These are phyloP conservation scores for Amphibolis antarctica DNA, from an alignment of 106 monocot genomes.

Conservation along the genomic window DNA sequence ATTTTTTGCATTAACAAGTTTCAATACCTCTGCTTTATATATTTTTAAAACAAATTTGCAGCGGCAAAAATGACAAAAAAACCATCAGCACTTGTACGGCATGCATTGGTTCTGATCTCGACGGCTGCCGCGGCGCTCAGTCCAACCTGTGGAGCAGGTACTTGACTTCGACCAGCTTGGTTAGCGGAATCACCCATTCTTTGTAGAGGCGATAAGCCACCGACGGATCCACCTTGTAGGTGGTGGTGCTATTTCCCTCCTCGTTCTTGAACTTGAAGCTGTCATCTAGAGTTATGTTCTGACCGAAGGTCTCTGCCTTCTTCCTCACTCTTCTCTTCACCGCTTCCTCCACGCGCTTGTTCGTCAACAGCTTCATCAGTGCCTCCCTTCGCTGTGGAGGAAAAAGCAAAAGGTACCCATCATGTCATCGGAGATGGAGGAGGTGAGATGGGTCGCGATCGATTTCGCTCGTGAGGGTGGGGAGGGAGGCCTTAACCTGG, in stretches of 20 bases:
- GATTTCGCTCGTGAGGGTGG: not conserved
- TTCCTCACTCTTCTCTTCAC: constrained; percentile 72
- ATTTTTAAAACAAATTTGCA: no score
- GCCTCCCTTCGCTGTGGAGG: constrained; percentile 55
- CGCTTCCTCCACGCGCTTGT: constrained; percentile 57
- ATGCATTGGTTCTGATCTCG: no score
- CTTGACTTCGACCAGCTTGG: constrained; percentile 75
- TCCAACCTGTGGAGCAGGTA: constrained; percentile 74
- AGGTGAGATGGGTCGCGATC: not conserved
- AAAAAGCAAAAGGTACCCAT: not conserved
- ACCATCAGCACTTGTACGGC: no score
- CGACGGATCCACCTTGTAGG: constrained; percentile 48
- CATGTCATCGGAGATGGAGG: not conserved
- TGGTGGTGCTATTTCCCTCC: not conserved
- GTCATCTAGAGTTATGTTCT: constrained; percentile 48
- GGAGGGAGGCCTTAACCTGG: constrained; percentile 27
- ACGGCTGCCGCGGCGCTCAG: constrained; percentile 10
- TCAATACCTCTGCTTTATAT: no score
- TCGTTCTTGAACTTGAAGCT: no score
- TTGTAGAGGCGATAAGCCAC: constrained; percentile 47
- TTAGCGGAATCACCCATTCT: constrained; percentile 82
- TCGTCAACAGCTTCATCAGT: constrained; percentile 73
- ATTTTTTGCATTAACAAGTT: no score
- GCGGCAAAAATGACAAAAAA: no score
- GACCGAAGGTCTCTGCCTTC: constrained; percentile 70